Percentiles rank a stretch among this genome's conserved stretches.
Evolutionary conservation across 2,329 filamentous ascomycete genomes (phyloP).

Genomic region (Ramularia collo-cygni): DNA sequence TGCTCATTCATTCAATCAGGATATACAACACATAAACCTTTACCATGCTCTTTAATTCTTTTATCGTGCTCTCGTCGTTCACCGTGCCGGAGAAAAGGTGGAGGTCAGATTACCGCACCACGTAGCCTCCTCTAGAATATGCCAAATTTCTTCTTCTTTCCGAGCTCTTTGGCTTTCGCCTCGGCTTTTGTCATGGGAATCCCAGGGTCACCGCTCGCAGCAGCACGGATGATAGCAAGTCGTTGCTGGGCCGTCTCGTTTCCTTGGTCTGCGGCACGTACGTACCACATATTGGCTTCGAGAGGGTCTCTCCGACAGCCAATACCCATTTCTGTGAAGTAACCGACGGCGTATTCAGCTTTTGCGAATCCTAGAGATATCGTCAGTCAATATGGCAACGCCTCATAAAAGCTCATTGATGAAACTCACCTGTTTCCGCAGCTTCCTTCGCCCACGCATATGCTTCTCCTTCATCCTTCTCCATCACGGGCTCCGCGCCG

Average conservation of each 20-base stretch:
- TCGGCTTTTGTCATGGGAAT: slow-evolving; percentile 30
- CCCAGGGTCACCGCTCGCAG: slow-evolving; percentile 52
- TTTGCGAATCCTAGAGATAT: slow-evolving; percentile 47
- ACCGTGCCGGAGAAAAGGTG: too few relatives aligned
- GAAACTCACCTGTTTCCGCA: slow-evolving; percentile 75
- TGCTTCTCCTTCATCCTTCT: slow-evolving; percentile 92
- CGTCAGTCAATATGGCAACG: slow-evolving; percentile 7
- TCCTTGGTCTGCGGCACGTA: slow-evolving; percentile 85
- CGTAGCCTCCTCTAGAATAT: slow-evolving; percentile 18
- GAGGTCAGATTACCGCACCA: too few relatives aligned
- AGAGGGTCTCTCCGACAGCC: slow-evolving; percentile 90
- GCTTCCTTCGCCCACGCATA: slow-evolving; percentile 92
- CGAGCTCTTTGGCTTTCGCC: slow-evolving; percentile 28
- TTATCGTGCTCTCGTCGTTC: too few relatives aligned
- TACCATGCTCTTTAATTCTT: too few relatives aligned
- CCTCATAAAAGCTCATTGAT: slow-evolving; percentile 8
- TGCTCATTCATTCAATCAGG: too few relatives aligned
- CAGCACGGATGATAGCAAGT: slow-evolving; percentile 76
- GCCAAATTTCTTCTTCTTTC: slow-evolving; percentile 26
- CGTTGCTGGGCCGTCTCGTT: slow-evolving; percentile 85
- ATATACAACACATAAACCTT: too few relatives aligned
- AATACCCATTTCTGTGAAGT: slow-evolving; percentile 98
- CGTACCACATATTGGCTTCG: slow-evolving; percentile 97
- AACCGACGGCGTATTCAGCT: slow-evolving; percentile 92
- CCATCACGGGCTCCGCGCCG: slow-evolving; percentile 81